Base-by-base conservation (phyloP, 2,329 filamentous ascomycete genomes). In the Penicillium glabrum region DNA sequence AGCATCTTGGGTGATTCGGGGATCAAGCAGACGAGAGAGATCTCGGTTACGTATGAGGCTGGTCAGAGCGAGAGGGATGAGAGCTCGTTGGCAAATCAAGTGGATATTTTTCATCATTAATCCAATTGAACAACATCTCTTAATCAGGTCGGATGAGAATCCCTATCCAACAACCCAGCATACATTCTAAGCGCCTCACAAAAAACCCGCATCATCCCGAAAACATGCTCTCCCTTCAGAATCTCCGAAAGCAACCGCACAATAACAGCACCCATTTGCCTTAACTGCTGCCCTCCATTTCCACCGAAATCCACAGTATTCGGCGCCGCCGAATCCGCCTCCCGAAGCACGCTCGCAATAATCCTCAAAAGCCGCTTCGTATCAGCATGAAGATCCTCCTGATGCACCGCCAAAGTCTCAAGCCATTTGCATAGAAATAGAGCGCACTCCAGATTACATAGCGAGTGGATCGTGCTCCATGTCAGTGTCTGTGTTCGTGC, bases 361-460 rank as follows among this genome's bases (percentile, higher is more conserved):
- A 51, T 51, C 13, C 48, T 41, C 24, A 51, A 31, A 14, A 51
- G 37, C 19, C 48, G 37, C 31, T 31, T 24, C 37, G 35, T 44
- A 21, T 44, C 48, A n/a, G 23, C 21, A 33, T 51, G 48, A 13
- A 51, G 35, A 43, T 44, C 24, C 1, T 14, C 13, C 14, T 37
- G 35, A 16, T 43, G n/a, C 2, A 14, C 21, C 6, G 48, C 48
- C 16, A 31, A 54, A 19, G 3, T 39, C 52, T 24, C 50, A 29
- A 57, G 64, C 77, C 76, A 79, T 19, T 72, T 67, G n/a, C 63
- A 69, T 4, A 77, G 63, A 5, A 78, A 47, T 1, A 77, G 56
- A 1, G 66, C 63, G 27, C 64, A 67, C 52, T 68, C 64, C 4
- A 68, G 57, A 4, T 56, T 58, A 33, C 60, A 66, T 2, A 66